Percentiles rank a stretch among this genome's conserved stretches.
phyloP scores from a whole-genome alignment of 495 filamentous ascomycete species.

The Penicillium maclennaniae region DNA sequence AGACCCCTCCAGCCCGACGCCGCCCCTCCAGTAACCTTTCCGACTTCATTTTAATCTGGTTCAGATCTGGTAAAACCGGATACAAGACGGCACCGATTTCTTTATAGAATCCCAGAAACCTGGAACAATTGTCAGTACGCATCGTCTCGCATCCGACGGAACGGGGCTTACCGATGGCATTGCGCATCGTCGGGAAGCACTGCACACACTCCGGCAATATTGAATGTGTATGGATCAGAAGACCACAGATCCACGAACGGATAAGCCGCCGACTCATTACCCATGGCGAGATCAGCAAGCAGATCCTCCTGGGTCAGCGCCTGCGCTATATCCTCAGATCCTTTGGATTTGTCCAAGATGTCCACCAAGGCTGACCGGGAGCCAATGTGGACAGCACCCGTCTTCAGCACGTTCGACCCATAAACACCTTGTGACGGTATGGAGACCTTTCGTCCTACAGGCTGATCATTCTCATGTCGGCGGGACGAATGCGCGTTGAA shows the following conservation, averaged over 20 bases:
- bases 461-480: constrained; percentile 18
- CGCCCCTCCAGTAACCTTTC: constrained; percentile 65
- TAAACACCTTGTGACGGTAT: constrained; percentile 44
- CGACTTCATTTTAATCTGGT: constrained; percentile 60
- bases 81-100: constrained; percentile 76
- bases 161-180: constrained; percentile 50
- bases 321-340: constrained; percentile 35
- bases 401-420: constrained; percentile 39
- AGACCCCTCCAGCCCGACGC: constrained; percentile 44
- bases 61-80: constrained; percentile 70
- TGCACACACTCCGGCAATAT: constrained; percentile 64
- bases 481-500: constrained; percentile 33
- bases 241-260: constrained; percentile 68
- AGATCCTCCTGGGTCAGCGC: constrained; percentile 74
- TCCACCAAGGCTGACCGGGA: constrained; percentile 52
- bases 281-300: constrained; percentile 73
- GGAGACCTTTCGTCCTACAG: constrained; percentile 15
- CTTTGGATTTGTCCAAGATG: constrained; percentile 41
- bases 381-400: constrained; percentile 54
- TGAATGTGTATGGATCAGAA: constrained; percentile 61
- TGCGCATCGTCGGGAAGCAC: constrained; percentile 63
- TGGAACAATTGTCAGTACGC: constrained; percentile 21
- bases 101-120: constrained; percentile 68
- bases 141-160: neutral
- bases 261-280: constrained; percentile 74